Base-by-base conservation (phyloP, 768 basidiomycete species). In the Hebeloma cylindrosporum region DNA sequence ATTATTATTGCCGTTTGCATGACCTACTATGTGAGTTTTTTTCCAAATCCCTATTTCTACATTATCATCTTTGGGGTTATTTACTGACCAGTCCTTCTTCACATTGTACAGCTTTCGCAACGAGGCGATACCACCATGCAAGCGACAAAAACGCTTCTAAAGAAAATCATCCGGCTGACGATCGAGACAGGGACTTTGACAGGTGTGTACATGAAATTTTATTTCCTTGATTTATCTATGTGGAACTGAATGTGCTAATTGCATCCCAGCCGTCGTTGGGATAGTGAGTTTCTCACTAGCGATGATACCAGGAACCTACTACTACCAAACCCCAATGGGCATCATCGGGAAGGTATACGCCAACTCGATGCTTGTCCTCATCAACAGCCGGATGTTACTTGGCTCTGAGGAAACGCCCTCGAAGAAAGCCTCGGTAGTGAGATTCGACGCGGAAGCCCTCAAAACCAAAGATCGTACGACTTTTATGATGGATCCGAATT, bases 1-100 rank as follows among this genome's bases (percentile, higher is more conserved):
- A 36, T 54, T 9, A 38, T 50, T 10, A 54, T 54, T 32, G 48
- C 52, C 8, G 45, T 37, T n/a, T 38, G 38, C n/a, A 54, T 54
- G 52, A 17, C 45, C 3, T 50, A 47, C 28, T 50, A 54, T 27
- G 52, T 50, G 14, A 32, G 48, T 4, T n/a, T n/a, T n/a, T n/a
- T n/a, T n/a, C n/a, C n/a, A n/a, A n/a, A n/a, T n/a, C n/a, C n/a
- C n/a, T n/a, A n/a, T 18, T 32, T 22, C 9, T 42, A n/a, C 11
- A 22, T 17, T 25, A 26, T 18, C 14, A 11, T 7, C 16, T 4
- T 22, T 3, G 28, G 6, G 9, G n/a, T n/a, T n/a, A n/a, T 7
- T 26, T 18, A 34, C 7, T 40, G 14, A 34, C 7, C 3, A 20
- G n/a, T 22, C 11, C 30, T 25, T 6, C 2, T 27, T 14, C 27